Conservation (phyloP, 495 filamentous ascomycete genomes). For the Podospora didyma region DNA sequence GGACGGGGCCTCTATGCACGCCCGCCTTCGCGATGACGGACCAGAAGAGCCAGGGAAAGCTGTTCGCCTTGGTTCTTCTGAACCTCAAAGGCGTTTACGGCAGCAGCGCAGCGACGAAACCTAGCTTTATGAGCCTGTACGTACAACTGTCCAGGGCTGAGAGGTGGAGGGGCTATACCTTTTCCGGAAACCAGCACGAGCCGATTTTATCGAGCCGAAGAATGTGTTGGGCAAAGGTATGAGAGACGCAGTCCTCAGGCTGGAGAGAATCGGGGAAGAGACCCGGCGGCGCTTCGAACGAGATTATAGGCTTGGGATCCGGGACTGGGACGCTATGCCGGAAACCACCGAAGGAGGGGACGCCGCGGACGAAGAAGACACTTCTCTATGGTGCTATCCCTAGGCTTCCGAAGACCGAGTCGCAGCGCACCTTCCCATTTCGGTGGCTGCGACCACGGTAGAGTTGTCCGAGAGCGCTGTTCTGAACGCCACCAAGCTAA, state of each 20-base stretch:
- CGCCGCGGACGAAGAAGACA: not conserved
- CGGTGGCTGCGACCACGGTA: no score
- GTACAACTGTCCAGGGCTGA: slow-evolving; percentile 3
- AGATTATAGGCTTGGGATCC: not conserved
- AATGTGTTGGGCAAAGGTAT: slow-evolving; percentile 8
- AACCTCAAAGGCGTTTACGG: slow-evolving; percentile 9
- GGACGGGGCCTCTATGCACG: not conserved
- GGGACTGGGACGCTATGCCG: not conserved
- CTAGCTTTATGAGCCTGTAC: slow-evolving; percentile 12
- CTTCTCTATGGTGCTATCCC: not conserved
- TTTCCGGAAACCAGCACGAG: slow-evolving; percentile 1
- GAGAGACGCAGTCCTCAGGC: slow-evolving; percentile 7
- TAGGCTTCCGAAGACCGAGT: no score
- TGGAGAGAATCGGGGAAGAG: slow-evolving; percentile 7
- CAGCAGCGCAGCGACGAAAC: not conserved
- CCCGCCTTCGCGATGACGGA: slow-evolving; percentile 1
- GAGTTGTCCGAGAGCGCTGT: no score
- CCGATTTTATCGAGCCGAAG: slow-evolving; percentile 12
- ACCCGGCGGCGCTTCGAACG: slow-evolving; percentile 2
- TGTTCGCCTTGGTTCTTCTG: slow-evolving; percentile 7
- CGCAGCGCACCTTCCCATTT: no score
- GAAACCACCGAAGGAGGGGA: not conserved
- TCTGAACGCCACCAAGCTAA: no score
- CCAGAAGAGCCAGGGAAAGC: slow-evolving; percentile 3
- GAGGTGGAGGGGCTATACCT: slow-evolving; percentile 3